Conservation (phyloP, 2,329 filamentous ascomycete genomes). For the Dactylellina leptospora region DNA sequence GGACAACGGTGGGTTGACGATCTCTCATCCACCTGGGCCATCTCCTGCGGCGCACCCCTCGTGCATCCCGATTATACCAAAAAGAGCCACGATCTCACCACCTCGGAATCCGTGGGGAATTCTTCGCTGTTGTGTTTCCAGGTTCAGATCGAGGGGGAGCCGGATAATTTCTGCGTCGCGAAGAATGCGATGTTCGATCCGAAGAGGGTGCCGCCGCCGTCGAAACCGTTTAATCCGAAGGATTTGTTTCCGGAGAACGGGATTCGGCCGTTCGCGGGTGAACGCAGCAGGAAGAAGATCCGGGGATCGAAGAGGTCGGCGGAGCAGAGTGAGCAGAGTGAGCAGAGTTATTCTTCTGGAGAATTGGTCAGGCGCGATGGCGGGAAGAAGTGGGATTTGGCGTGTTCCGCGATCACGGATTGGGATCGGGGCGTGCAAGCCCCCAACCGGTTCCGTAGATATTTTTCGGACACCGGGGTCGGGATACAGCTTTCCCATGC, state of each 20-base stretch:
- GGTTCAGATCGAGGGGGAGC: slow-evolving; percentile 4
- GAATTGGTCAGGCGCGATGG: not conserved
- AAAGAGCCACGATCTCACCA: not conserved
- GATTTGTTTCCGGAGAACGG: slow-evolving; percentile 7
- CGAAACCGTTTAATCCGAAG: not conserved
- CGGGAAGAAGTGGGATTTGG: slow-evolving; percentile 9
- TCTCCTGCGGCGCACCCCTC: slow-evolving; percentile 18
- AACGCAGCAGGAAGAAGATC: too few relatives aligned
- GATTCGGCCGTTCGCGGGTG: not conserved
- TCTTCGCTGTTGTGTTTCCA: slow-evolving; percentile 35
- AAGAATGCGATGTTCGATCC: slow-evolving; percentile 23
- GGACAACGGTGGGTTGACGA: slow-evolving; percentile 23
- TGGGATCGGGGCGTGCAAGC: slow-evolving; percentile 48
- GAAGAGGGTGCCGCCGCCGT: not conserved
- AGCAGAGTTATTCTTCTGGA: too few relatives aligned
- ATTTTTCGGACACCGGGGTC: slow-evolving; percentile 57
- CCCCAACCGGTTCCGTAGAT: slow-evolving; percentile 50
- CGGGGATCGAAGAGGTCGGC: too few relatives aligned
- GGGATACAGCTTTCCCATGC: slow-evolving; percentile 46
- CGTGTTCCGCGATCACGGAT: slow-evolving; percentile 6
- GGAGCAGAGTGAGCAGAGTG: too few relatives aligned
- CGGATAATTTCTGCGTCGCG: slow-evolving; percentile 45
- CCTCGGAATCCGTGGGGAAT: not conserved
- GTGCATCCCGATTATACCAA: not conserved
- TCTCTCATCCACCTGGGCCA: slow-evolving; percentile 26